Evolutionary conservation across 2,329 filamentous ascomycete species (phyloP), one percentile per base, ranked within the genome.

Genomic region (Lachnellula subtilissima): DNA sequence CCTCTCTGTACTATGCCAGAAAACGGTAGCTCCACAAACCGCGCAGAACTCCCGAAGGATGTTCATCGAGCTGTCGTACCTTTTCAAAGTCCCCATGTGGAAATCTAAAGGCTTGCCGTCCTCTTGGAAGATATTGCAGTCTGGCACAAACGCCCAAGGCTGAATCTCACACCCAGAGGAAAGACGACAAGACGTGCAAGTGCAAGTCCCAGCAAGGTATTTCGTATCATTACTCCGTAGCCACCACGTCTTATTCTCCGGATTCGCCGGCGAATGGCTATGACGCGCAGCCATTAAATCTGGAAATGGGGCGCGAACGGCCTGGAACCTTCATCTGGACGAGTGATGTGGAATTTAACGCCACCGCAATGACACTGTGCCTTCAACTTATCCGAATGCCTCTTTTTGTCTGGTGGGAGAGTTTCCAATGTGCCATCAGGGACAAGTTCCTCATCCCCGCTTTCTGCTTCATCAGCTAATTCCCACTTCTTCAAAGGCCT

Each of bases 71-170:
- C 82, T 87, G 15, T 74, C 67, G 65, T 86, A 86, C 12, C 65
- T 72, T 51, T 75, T 75, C 54, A 85, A 68, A 1, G 78, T 77
- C 0, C 74, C 75, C 25, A 70, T 63, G 0, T 73, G 68, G 5
- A 76, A 70, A 0, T 63, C 55, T 4, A 75, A 56, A 1, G 69
- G 64, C 19, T 66, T 64, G 14, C 70, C 64, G 48, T 75, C 59
- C 35, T 69, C 58, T 25, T 81, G 73, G 17, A 74, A 69, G 52
- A 89, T 82, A 62, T 86, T 84, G 1, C 71, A 68, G n/a, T 75
- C 74, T 0, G 84, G 83, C 0, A 88, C 72, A 64, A 88, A 89
- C 0, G 82, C 76, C 86, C 86, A 89, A 0, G 79, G 73, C 62
- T 86, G 80, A 48, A 88, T 78, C 54, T 87, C 83, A 60, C 83